A percentile compares a stretch with the other conserved stretches of the same genome.
phyloP scores from a whole-genome alignment of 164 flowering plant genomes.

The Piper longum region DNA sequence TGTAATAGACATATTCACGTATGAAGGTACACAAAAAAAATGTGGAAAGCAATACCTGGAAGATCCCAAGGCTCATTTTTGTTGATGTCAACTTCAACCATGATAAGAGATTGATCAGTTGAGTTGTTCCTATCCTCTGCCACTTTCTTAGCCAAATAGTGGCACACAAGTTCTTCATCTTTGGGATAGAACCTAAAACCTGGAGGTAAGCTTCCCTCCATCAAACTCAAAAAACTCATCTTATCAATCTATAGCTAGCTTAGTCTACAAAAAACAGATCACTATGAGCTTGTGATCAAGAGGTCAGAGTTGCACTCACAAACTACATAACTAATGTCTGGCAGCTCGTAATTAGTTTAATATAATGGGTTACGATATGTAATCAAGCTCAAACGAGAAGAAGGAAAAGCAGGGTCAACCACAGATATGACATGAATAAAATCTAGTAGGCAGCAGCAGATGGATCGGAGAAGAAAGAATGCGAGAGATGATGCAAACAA shows the following conservation, averaged over 20 bases:
- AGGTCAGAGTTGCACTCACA: neutral
- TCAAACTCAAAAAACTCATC: slow-evolving; percentile 42
- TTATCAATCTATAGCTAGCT: neutral
- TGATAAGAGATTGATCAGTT: slow-evolving; percentile 13
- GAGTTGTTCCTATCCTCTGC: slow-evolving; percentile 13
- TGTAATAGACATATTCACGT: neutral
- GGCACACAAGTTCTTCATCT: slow-evolving; percentile 66
- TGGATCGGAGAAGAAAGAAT: too few species aligned
- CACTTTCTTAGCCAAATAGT: slow-evolving; percentile 46
- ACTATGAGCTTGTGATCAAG: neutral
- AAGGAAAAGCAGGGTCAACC: too few species aligned
- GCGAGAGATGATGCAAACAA: too few species aligned
- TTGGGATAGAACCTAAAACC: slow-evolving; percentile 75
- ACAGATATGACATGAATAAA: too few species aligned
- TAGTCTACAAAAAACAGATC: neutral
- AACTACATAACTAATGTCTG: too few species aligned
- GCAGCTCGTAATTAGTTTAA: too few species aligned
- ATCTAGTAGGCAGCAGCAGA: too few species aligned
- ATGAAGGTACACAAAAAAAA: neutral
- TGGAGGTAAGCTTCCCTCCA: slow-evolving; percentile 62
- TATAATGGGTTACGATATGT: too few species aligned
- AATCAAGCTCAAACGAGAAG: too few species aligned
- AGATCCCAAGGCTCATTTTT: slow-evolving; percentile 79
- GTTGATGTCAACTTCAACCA: slow-evolving; percentile 64
- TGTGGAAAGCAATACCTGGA: slow-evolving; percentile 37